These are phyloP conservation scores for Elongisporangium prolatum DNA, from an alignment of 352 stramenopile species.

Conservation along the genomic window DNA sequence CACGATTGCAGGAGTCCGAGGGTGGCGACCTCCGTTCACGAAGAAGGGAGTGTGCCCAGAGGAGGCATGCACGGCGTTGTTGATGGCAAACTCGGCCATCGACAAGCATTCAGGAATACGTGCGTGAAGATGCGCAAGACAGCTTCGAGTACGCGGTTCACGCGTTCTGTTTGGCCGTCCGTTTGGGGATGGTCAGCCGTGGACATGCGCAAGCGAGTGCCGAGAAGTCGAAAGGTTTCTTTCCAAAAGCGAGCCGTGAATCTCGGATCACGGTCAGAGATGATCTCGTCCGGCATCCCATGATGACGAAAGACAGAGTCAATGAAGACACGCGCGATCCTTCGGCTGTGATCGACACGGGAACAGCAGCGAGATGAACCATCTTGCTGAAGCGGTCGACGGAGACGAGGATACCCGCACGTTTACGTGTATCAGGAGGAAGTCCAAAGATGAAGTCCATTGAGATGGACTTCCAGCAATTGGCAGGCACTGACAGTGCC, in stretches of 20 bases:
- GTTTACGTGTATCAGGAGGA: conserved; percentile 2
- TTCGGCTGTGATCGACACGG: background rate
- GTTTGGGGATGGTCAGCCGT: conserved; percentile 17
- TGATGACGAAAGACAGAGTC: background rate
- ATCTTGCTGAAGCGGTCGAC: conserved; percentile 30
- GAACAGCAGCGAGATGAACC: conserved; percentile 11
- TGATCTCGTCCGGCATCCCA: background rate
- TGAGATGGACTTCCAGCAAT: conserved; percentile 5
- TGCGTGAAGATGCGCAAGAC: conserved; percentile 16
- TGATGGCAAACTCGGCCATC: conserved; percentile 25
- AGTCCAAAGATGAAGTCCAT: conserved; percentile 18
- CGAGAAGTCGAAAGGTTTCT: conserved; percentile 12
- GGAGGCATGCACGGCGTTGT: conserved; percentile 19
- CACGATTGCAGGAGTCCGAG: conserved; percentile 6
- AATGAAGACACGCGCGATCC: background rate
- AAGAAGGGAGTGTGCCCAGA: conserved; percentile 16
- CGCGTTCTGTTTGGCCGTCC: conserved; percentile 23
- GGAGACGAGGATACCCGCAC: conserved; percentile 16
- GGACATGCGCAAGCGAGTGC: conserved; percentile 14
- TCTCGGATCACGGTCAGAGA: background rate
- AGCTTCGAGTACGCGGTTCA: conserved; percentile 18
- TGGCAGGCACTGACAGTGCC: conserved; percentile 7
- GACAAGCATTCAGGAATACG: conserved; percentile 7
- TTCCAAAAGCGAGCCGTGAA: conserved; percentile 8
- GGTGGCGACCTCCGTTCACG: conserved; percentile 10